Conservation (phyloP, 129 eudicot genomes). For the Flaveria brownii region DNA sequence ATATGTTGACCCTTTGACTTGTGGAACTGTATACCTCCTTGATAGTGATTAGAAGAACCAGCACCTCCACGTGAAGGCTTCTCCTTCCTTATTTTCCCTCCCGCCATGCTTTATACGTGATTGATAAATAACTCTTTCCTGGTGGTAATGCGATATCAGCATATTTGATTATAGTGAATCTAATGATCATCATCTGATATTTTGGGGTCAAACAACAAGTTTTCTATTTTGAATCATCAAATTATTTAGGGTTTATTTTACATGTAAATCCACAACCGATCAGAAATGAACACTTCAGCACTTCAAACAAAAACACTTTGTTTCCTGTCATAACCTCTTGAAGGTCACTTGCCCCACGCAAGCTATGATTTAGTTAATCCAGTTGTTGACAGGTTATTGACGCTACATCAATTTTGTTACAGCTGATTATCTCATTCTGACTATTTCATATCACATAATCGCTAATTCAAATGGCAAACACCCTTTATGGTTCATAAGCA, state of each 20-base stretch:
- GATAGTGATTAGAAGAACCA: constrained; percentile 57
- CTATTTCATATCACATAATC: not conserved
- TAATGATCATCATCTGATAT: not conserved
- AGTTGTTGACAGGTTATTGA: no score
- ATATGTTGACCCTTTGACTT: constrained; percentile 96
- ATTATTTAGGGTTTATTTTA: not conserved
- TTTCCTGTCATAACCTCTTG: no score
- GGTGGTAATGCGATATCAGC: not conserved
- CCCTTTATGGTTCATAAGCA: not conserved
- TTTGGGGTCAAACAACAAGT: not conserved
- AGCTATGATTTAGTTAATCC: no score
- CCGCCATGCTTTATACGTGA: constrained; percentile 58
- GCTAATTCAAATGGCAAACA: not conserved
- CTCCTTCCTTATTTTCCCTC: constrained; percentile 82
- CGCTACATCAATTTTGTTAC: no score
- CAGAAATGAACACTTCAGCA: not conserved
- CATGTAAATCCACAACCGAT: not conserved
- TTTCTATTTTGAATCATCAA: not conserved
- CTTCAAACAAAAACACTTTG: not conserved
- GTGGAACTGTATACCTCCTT: constrained; percentile 92
- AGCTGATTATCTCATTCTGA: not conserved
- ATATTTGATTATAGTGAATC: not conserved
- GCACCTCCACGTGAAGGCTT: constrained; percentile 47
- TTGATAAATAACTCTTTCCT: not conserved
- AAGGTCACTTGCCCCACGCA: no score